Conservation (phyloP, 2,329 filamentous ascomycete species). For the Pezizomycotina sp. region DNA sequence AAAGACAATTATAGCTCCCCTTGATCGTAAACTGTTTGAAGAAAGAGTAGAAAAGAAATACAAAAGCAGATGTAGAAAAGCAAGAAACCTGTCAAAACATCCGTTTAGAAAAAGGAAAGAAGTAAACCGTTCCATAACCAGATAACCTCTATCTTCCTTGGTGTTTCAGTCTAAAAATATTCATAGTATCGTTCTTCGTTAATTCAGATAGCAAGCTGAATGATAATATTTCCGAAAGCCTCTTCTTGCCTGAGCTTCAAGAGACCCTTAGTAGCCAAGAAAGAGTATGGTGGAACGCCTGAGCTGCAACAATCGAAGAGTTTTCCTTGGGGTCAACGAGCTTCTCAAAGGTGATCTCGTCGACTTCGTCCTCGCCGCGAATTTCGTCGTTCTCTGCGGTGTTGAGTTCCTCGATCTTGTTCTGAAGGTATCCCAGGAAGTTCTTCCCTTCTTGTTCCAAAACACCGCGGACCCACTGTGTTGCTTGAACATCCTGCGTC, state of each 20-base stretch:
- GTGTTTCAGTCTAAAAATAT: no score
- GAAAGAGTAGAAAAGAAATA: no score
- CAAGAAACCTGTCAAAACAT: no score
- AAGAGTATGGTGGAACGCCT: slow-evolving; percentile 23
- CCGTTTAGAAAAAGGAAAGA: no score
- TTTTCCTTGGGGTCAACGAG: slow-evolving; percentile 19
- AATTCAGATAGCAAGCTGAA: no score
- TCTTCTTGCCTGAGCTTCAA: slow-evolving; percentile 20
- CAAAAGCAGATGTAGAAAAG: no score
- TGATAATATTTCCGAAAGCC: slow-evolving; percentile 16
- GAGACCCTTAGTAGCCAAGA: slow-evolving; percentile 21
- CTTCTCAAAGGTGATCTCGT: slow-evolving; percentile 21
- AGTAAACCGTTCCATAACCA: no score
- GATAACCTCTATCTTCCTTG: no score
- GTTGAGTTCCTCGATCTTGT: slow-evolving; percentile 8
- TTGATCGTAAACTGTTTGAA: no score
- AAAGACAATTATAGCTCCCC: no score
- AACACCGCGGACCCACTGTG: slow-evolving; percentile 19
- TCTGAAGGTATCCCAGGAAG: slow-evolving; percentile 21
- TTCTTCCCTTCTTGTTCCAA: slow-evolving; percentile 20
- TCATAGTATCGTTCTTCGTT: no score
- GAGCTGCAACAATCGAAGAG: slow-evolving; percentile 19
- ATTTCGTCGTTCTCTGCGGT: slow-evolving; percentile 5
- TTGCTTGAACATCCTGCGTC: slow-evolving; percentile 16
- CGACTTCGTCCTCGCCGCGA: slow-evolving; percentile 2